phyloP scores from a whole-genome alignment of 345 rosid species.

The Citrus reticulata region DNA sequence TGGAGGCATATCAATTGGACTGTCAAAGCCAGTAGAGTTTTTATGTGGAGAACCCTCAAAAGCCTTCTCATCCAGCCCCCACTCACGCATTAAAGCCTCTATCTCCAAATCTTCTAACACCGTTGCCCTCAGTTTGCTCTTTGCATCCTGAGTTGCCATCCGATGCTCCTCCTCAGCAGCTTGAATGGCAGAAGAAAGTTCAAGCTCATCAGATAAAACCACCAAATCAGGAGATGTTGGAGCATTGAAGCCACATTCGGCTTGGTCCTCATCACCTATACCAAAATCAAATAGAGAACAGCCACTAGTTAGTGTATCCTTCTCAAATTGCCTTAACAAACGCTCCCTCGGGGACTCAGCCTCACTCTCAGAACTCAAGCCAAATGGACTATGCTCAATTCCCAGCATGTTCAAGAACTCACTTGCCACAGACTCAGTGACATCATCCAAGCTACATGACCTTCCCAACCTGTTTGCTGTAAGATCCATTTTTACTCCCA shows the following conservation, averaged over 20 bases:
- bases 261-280: slow-evolving; percentile 35
- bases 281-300: slow-evolving; percentile 63
- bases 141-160: slow-evolving; percentile 38
- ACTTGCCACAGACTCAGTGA: slow-evolving; percentile 59
- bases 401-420: slow-evolving; percentile 88
- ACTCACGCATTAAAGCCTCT: slow-evolving; percentile 81
- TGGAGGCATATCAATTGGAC: slow-evolving; percentile 52
- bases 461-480: slow-evolving; percentile 30
- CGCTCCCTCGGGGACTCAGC: slow-evolving; percentile 96
- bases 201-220: slow-evolving; percentile 42
- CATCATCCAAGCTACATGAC: slow-evolving; percentile 50
- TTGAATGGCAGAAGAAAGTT: slow-evolving; percentile 45
- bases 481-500: slow-evolving; percentile 25
- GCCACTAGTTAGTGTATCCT: slow-evolving; percentile 62
- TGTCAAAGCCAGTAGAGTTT: slow-evolving; percentile 44
- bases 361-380: slow-evolving; percentile 70
- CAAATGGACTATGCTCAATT: slow-evolving; percentile 68
- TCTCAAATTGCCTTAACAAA: slow-evolving; percentile 80
- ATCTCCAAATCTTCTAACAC: slow-evolving; percentile 78
- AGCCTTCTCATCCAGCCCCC: slow-evolving; percentile 80
- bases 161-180: slow-evolving; percentile 60
- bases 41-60: slow-evolving; percentile 70
- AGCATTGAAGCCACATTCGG: slow-evolving; percentile 35
- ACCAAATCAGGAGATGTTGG: slow-evolving; percentile 31
- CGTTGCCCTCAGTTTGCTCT: slow-evolving; percentile 51